These are phyloP conservation scores for Piloderma croceum DNA, from an alignment of 768 basidiomycete species.

Conservation along the genomic window DNA sequence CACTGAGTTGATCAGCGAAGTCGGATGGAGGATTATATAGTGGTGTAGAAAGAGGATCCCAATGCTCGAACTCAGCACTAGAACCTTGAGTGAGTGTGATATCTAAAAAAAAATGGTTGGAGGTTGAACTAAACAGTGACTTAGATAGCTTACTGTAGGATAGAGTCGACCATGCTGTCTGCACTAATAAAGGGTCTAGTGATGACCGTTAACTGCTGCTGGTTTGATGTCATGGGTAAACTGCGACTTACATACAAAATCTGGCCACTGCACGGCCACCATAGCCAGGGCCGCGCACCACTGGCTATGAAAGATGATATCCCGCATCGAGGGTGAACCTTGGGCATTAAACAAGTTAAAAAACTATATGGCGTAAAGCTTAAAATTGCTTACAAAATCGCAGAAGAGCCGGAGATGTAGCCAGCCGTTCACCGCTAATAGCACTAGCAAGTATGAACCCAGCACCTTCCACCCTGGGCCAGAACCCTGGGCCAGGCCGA, in stretches of 20 bases:
- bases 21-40: slow-evolving; percentile 60
- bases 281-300: slow-evolving; percentile 87
- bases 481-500: slow-evolving; percentile 45
- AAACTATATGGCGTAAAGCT: slow-evolving; percentile 3
- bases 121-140: slow-evolving; percentile 3
- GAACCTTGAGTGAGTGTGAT: slow-evolving; percentile 58
- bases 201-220: too few species aligned
- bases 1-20: slow-evolving; percentile 69
- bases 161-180: slow-evolving; percentile 85
- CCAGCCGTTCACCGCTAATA: slow-evolving; percentile 84
- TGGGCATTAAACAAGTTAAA: slow-evolving; percentile 8
- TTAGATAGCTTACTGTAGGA: slow-evolving; percentile 52
- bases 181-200: slow-evolving; percentile 82
- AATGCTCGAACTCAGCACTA: slow-evolving; percentile 51
- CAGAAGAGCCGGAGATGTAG: slow-evolving; percentile 79
- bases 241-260: slow-evolving; percentile 77
- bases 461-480: slow-evolving; percentile 73
- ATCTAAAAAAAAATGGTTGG: slow-evolving; percentile 40
- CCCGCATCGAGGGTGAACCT: slow-evolving; percentile 91
- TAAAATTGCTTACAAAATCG: slow-evolving; percentile 66
- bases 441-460: slow-evolving; percentile 91
- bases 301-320: slow-evolving; percentile 90
- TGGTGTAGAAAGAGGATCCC: slow-evolving; percentile 58
- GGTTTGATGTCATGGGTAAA: too few species aligned
- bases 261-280: slow-evolving; percentile 95